Conservation (phyloP, 2,329 filamentous ascomycete genomes). For the Trichoderma hamatum region DNA sequence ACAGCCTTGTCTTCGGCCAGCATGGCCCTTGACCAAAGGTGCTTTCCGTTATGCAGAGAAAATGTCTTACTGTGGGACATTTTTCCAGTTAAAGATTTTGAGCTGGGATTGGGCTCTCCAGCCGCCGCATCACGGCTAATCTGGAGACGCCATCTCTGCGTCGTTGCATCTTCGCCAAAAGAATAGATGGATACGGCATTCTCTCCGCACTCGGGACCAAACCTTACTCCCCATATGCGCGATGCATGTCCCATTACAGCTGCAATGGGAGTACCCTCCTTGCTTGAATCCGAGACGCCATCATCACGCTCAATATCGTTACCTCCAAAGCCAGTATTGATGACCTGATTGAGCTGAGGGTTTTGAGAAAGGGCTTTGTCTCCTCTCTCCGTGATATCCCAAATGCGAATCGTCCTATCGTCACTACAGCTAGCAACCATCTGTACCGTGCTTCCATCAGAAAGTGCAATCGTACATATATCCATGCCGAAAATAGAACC, state of each 20-base stretch:
- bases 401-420: slow-evolving; percentile 84
- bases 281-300: neutral
- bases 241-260: slow-evolving; percentile 84
- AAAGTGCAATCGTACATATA: slow-evolving; percentile 62
- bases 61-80: slow-evolving; percentile 60
- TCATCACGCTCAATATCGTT: neutral
- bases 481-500: slow-evolving; percentile 91
- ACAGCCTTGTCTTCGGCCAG: slow-evolving; percentile 38
- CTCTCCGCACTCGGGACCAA: slow-evolving; percentile 49
- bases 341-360: slow-evolving; percentile 53
- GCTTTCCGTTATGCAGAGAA: slow-evolving; percentile 78
- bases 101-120: slow-evolving; percentile 11
- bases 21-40: slow-evolving; percentile 77
- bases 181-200: slow-evolving; percentile 59
- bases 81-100: slow-evolving; percentile 27
- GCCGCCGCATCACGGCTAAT: slow-evolving; percentile 35
- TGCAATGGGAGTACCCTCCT: slow-evolving; percentile 55
- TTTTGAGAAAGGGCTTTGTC: slow-evolving; percentile 52
- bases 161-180: slow-evolving; percentile 81
- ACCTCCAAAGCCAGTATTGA: slow-evolving; percentile 26
- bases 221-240: slow-evolving; percentile 84
- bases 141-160: slow-evolving; percentile 68
- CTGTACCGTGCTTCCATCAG: slow-evolving; percentile 49
- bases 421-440: slow-evolving; percentile 93
- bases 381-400: slow-evolving; percentile 69